Evolutionary conservation across 2,329 filamentous ascomycete genomes (phyloP), one percentile per base, ranked within the genome.

Genomic region (Drechslerella stenobrocha): DNA sequence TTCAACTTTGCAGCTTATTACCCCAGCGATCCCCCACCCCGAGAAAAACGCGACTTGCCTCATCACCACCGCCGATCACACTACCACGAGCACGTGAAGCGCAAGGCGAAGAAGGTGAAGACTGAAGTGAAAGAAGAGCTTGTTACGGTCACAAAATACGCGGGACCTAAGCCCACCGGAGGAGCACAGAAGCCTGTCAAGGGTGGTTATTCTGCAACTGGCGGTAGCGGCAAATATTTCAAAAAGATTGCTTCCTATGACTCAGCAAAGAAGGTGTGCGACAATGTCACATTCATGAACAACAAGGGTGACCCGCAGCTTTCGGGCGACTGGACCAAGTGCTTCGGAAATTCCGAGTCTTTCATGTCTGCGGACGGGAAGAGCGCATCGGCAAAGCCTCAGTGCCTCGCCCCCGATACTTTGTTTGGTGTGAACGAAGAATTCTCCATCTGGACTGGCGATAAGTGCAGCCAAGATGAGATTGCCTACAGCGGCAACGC

Each of bases 331-430:
- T 67, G 63, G 63, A 55, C 63, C 60, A 78, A 76, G 70, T 76
- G 75, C 9, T 83, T 81, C 73, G 83, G 83, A 40, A 81, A 81
- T 71, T 85, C 83, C 3, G 78, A 85, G 24, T 79, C 81, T 1
- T 85, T 83, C 72, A 77, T 81, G 44, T 79, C 79, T 60, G 71
- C 77, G 2, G 77, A 81, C 64, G 81, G 79, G 45, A 77, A 74
- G 46, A 75, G 72, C 13, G 80, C 80, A 23, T 77, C 81, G 45
- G 72, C 79, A 1, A 77, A 78, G 3, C 78, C 80, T 15, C 76
- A 80, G 55, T 77, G 80, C 22, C 80, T 86, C 23, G 75, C 77
- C 18, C 80, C 83, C 72, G 77, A 73, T 7, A 72, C 77, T n/a
- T 72, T 83, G 24, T 76, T 76, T n/a, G 82, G 81, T 30, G 56